Evolutionary conservation across 2,329 filamentous ascomycete genomes (phyloP).

Genomic region (Beauveria sp.): DNA sequence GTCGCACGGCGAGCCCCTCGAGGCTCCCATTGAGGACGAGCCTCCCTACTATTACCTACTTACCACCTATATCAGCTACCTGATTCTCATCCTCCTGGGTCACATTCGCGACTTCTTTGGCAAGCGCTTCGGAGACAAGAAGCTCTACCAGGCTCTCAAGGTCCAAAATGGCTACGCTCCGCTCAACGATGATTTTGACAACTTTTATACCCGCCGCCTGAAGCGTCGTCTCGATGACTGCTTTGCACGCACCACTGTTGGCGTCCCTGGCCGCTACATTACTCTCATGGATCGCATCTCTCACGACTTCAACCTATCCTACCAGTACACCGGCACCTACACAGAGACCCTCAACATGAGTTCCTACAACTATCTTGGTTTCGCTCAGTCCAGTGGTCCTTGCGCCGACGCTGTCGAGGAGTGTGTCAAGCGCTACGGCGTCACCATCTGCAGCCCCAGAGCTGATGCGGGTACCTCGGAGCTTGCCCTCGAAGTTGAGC

Average conservation of each 20-base stretch:
- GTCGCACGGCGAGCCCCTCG: conserved; percentile 73
- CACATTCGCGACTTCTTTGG: conserved; percentile 97
- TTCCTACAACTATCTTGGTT: conserved; percentile 98
- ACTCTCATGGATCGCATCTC: conserved; percentile 87
- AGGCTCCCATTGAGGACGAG: conserved; percentile 83
- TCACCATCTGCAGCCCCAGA: conserved; percentile 74
- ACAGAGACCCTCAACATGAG: conserved; percentile 98
- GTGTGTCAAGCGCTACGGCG: conserved; percentile 73
- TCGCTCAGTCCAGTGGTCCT: conserved; percentile 93
- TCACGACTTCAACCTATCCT: conserved; percentile 84
- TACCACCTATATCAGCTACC: conserved; percentile 96
- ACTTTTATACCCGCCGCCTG: conserved; percentile 88
- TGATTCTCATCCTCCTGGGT: conserved; percentile 90
- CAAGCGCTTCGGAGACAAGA: conserved; percentile 82
- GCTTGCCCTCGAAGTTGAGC: conserved; percentile 81
- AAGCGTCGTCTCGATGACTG: conserved; percentile 96
- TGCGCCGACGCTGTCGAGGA: conserved; percentile 92
- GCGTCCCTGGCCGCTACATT: conserved; percentile 89
- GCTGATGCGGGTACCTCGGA: conserved; percentile 82
- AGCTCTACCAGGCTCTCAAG: conserved; percentile 73
- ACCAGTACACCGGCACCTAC: conserved; percentile 79
- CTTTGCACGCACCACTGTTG: conserved; percentile 86
- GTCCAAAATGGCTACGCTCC: conserved; percentile 85
- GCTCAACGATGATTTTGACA: conserved; percentile 96
- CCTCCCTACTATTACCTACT: conserved; percentile 95